Conservation (phyloP, 2,329 filamentous ascomycete species). For the Trichoderma oligosporum region DNA sequence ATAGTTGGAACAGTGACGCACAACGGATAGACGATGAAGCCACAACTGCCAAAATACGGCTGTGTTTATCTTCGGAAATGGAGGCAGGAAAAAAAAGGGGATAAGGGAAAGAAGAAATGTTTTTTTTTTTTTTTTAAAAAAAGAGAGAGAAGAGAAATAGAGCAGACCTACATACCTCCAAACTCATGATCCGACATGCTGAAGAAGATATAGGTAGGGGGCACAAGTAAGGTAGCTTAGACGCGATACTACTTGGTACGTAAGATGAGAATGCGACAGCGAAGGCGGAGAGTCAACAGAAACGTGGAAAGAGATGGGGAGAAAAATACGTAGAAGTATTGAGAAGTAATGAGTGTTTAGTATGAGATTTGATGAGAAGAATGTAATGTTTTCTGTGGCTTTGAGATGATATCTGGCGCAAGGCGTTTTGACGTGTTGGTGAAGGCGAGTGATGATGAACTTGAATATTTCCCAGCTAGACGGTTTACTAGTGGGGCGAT, state of each 20-base stretch:
- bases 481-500: conserved; percentile 13
- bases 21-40: background rate
- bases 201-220: conserved; percentile 13
- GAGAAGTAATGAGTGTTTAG: background rate
- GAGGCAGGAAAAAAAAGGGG: background rate
- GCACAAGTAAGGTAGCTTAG: background rate
- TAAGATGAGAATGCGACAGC: background rate
- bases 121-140: too few species aligned
- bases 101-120: background rate
- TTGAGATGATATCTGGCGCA: background rate
- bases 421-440: background rate
- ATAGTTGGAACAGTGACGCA: conserved; percentile 7
- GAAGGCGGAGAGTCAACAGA: background rate
- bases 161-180: conserved; percentile 38
- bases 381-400: background rate
- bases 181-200: conserved; percentile 65
- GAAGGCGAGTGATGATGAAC: background rate
- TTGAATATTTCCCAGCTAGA: conserved; percentile 7
- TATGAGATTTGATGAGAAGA: background rate
- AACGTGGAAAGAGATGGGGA: background rate
- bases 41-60: too few species aligned
- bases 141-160: too few species aligned
- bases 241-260: conserved; percentile 2
- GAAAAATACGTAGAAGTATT: background rate
- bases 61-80: background rate